Percentiles rank a stretch among this genome's conserved stretches.
These are phyloP conservation scores for Lactarius sp. DNA, from an alignment of 768 basidiomycete genomes.

Conservation along the genomic window DNA sequence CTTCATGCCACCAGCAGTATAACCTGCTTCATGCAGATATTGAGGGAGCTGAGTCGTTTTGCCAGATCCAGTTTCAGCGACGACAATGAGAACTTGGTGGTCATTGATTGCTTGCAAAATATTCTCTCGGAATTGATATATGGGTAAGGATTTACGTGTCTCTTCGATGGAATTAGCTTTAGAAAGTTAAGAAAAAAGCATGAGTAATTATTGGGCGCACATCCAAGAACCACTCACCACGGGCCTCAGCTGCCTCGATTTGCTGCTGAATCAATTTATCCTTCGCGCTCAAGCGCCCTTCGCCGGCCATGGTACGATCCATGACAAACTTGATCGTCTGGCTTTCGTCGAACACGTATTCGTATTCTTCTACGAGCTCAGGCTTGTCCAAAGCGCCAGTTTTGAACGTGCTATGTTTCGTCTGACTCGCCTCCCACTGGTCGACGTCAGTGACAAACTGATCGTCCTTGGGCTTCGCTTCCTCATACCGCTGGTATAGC, in stretches of 20 bases:
- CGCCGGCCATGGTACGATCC: constrained; percentile 66
- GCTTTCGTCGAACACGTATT: constrained; percentile 97
- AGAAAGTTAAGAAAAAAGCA: not conserved
- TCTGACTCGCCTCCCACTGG: constrained; percentile 95
- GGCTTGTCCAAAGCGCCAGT: constrained; percentile 89
- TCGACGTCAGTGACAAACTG: constrained; percentile 96
- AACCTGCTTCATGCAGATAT: constrained; percentile 97
- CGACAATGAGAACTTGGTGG: constrained; percentile 94
- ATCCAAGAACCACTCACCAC: constrained; percentile 49
- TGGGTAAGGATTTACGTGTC: constrained; percentile 88
- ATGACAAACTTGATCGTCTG: constrained; percentile 95
- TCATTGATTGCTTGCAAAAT: constrained; percentile 85
- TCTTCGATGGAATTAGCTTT: constrained; percentile 87
- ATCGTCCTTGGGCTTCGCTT: constrained; percentile 85
- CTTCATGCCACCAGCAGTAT: constrained; percentile 80
- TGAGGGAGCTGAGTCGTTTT: constrained; percentile 99
- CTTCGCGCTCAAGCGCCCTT: constrained; percentile 69
- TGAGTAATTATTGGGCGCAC: constrained; percentile 11
- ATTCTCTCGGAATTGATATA: constrained; percentile 82
- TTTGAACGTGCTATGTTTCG: constrained; percentile 81
- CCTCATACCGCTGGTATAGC: constrained; percentile 91
- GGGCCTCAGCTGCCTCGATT: constrained; percentile 86
- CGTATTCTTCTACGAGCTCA: constrained; percentile 79
- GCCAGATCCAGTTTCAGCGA: constrained; percentile 97
- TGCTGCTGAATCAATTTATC: constrained; percentile 82